These are phyloP conservation scores for Ogataea methylovora DNA, from an alignment of 805 yeast species.

Conservation along the genomic window DNA sequence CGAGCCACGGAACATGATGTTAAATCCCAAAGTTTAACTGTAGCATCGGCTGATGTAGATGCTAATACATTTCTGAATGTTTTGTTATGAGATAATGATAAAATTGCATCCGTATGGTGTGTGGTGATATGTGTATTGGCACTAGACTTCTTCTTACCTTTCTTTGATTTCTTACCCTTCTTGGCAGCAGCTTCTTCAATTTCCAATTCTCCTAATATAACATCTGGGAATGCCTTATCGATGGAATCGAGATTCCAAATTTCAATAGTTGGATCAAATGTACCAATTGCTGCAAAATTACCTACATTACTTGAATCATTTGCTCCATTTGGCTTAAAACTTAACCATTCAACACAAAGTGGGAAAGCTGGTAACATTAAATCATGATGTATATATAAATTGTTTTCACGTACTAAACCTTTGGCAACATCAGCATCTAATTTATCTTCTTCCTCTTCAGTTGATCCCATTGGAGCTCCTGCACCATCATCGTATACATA, in stretches of 20 bases:
- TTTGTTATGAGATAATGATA: constrained; percentile 78
- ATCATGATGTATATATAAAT: constrained; percentile 91
- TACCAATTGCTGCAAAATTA: constrained; percentile 93
- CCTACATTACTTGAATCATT: constrained; percentile 48
- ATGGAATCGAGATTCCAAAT: constrained; percentile 91
- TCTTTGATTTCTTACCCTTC: constrained; percentile 23
- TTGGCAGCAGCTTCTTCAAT: constrained; percentile 26
- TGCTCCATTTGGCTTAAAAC: constrained; percentile 52
- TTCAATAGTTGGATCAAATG: constrained; percentile 96
- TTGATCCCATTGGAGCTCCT: constrained; percentile 63
- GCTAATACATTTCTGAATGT: constrained; percentile 79
- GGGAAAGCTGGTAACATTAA: constrained; percentile 97
- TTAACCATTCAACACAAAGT: constrained; percentile 91
- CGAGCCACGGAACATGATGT: constrained; percentile 67
- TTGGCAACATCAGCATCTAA: constrained; percentile 66
- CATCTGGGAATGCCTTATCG: constrained; percentile 92
- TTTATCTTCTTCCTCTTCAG: constrained; percentile 59
- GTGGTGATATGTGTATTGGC: constrained; percentile 48
- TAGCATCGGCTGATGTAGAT: constrained; percentile 91
- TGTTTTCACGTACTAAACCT: constrained; percentile 65
- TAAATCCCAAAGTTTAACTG: constrained; percentile 94
- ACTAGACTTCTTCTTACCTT: constrained; percentile 42
- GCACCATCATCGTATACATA: constrained; percentile 94
- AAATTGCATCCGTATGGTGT: constrained; percentile 91
- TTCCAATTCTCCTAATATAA: constrained; percentile 76